Evolutionary conservation across 768 basidiomycete genomes (phyloP).

Genomic region (Chalciporus piperatus): DNA sequence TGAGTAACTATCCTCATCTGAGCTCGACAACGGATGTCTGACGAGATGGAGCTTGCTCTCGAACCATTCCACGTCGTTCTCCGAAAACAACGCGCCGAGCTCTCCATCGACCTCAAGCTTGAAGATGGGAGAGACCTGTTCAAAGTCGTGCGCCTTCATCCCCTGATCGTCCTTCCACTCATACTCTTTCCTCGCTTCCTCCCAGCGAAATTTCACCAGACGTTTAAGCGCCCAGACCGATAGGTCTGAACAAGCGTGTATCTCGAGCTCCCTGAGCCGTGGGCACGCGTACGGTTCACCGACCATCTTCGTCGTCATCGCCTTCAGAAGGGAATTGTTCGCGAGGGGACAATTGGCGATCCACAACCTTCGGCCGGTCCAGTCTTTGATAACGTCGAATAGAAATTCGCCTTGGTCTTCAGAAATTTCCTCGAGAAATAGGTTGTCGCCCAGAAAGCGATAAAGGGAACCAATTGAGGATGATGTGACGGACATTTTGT

Average conservation of each 20-base stretch:
- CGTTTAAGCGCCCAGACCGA: neutral
- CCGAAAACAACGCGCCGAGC: neutral
- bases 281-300: neutral
- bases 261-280: too few relatives aligned
- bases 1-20: neutral
- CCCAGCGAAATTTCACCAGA: neutral
- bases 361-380: neutral
- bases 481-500: neutral
- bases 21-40: too few relatives aligned
- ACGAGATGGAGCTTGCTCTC: neutral
- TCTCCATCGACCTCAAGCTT: neutral
- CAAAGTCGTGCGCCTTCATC: neutral
- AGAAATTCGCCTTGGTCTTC: neutral
- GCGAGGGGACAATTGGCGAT: neutral
- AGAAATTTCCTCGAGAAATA: neutral
- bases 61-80: neutral
- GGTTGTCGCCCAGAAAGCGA: neutral
- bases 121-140: neutral
- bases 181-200: neutral
- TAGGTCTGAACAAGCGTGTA: neutral
- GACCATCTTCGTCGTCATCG: neutral
- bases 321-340: neutral
- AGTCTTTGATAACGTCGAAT: neutral
- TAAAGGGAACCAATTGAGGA: neutral
- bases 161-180: neutral